phyloP scores from a whole-genome alignment of 192 early-diverging fungal species.

The Backusella westeae region DNA sequence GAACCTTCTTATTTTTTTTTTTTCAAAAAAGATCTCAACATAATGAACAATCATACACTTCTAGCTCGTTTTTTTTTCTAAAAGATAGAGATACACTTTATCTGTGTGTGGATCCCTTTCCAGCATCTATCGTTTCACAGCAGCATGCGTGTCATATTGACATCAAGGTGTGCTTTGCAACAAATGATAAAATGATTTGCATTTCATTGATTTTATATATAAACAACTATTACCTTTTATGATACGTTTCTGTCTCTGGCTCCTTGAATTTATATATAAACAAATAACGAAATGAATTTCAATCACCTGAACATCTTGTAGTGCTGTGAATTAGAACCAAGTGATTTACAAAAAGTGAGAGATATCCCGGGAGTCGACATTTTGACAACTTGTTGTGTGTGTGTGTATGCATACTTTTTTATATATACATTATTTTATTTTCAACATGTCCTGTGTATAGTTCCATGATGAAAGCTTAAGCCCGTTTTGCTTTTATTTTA shows the following conservation, averaged over 20 bases:
- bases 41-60: background rate
- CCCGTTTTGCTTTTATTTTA: background rate
- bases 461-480: background rate
- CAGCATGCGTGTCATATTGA: background rate
- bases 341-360: background rate
- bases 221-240: background rate
- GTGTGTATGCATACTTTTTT: background rate
- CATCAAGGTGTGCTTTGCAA: background rate
- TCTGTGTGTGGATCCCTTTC: background rate
- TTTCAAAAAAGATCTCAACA: background rate
- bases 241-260: background rate
- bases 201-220: background rate
- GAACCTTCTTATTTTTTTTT: background rate
- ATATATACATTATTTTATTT: background rate
- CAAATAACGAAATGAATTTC: background rate
- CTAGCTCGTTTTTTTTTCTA: no score
- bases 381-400: background rate
- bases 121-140: background rate
- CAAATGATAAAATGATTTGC: background rate
- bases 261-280: background rate
- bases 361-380: background rate
- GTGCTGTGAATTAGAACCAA: background rate
- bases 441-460: background rate
- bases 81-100: no score
- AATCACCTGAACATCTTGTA: background rate